These are phyloP conservation scores for Magnusiomyces fungicola DNA, from an alignment of 1,139 yeast genomes.

Conservation along the genomic window DNA sequence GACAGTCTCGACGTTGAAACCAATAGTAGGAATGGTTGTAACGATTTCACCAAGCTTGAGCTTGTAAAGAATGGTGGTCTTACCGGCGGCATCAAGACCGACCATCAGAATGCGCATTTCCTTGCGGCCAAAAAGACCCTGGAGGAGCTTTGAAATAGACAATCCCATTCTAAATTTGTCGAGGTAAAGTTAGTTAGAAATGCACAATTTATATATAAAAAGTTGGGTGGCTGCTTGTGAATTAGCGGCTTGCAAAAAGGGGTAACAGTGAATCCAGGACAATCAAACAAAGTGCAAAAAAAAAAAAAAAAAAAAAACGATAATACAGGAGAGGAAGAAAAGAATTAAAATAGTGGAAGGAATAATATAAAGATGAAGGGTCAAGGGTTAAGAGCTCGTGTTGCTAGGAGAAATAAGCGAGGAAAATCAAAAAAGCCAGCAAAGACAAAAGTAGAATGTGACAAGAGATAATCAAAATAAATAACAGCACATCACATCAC, in stretches of 20 bases:
- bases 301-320: too few relatives aligned
- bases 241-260: background rate
- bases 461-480: too few relatives aligned
- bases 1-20: slow-evolving; percentile 90
- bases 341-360: too few relatives aligned
- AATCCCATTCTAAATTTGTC: slow-evolving; percentile 54
- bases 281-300: background rate
- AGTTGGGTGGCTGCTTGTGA: background rate
- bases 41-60: slow-evolving; percentile 88
- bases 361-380: too few relatives aligned
- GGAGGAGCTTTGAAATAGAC: slow-evolving; percentile 78
- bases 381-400: too few relatives aligned
- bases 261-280: background rate
- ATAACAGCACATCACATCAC: too few relatives aligned
- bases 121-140: slow-evolving; percentile 53
- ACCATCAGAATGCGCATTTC: slow-evolving; percentile 90
- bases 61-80: slow-evolving; percentile 84
- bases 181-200: too few relatives aligned
- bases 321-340: too few relatives aligned
- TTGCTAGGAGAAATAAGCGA: too few relatives aligned
- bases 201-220: background rate
- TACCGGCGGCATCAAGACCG: slow-evolving; percentile 90
- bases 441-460: background rate
- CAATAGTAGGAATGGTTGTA: slow-evolving; percentile 89
- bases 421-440: slow-evolving; percentile 29